Percentiles rank a stretch among this genome's conserved stretches.
Conservation (phyloP, 1,284 basidiomycete genomes). For the Neotropicomus parvogracilis region DNA sequence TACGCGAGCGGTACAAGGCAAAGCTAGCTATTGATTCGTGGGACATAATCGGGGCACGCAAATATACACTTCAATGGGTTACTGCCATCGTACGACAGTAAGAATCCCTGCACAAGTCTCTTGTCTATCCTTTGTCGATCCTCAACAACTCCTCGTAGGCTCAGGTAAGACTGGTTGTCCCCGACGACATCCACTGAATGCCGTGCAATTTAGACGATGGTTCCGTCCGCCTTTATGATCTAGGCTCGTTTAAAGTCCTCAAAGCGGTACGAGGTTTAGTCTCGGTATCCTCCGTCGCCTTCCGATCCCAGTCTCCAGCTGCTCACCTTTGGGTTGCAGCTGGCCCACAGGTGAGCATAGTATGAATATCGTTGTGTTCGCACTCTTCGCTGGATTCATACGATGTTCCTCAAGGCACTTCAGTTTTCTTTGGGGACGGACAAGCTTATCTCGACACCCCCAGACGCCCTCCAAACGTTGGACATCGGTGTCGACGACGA, state of each 20-base stretch:
- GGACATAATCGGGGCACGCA: too few relatives aligned
- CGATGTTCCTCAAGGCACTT: conserved; percentile 31
- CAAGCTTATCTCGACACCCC: conserved; percentile 45
- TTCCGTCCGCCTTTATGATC: conserved; percentile 60
- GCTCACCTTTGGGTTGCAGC: conserved; percentile 59
- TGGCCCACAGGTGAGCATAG: conserved; percentile 48
- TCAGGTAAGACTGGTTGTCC: conserved; percentile 40
- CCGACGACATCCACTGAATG: conserved; percentile 1
- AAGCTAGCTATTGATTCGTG: too few relatives aligned
- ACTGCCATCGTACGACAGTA: conserved; percentile 25
- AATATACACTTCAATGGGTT: conserved; percentile 6
- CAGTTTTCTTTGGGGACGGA: conserved; percentile 42
- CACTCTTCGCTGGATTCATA: conserved; percentile 16
- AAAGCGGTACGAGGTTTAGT: conserved; percentile 59
- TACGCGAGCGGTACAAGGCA: too few relatives aligned
- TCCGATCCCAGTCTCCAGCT: conserved; percentile 39
- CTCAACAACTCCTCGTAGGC: conserved; percentile 48
- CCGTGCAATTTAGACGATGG: conserved; percentile 54
- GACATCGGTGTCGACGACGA: conserved; percentile 49
- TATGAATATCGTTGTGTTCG: neutral
- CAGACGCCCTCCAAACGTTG: conserved; percentile 46
- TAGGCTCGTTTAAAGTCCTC: conserved; percentile 55
- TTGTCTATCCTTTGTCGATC: conserved; percentile 43
- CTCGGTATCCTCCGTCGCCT: conserved; percentile 60
- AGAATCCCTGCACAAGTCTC: conserved; percentile 46